Evolutionary conservation across 2,329 filamentous ascomycete genomes (phyloP).

Genomic region (Ophiostoma angusticollis): DNA sequence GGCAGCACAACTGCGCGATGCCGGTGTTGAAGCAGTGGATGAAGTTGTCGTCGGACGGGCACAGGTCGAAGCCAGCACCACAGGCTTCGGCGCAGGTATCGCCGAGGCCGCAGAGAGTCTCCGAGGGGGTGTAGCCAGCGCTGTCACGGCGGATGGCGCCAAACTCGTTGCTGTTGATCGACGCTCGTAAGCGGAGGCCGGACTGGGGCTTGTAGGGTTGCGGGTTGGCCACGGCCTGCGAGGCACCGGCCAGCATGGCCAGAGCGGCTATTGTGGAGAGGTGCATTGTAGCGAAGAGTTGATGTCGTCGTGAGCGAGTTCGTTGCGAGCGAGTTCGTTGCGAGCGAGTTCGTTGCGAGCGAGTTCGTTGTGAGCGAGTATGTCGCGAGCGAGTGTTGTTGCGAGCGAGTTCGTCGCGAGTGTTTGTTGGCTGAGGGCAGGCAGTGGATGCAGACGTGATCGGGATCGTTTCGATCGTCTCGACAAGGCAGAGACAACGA

Average conservation of each 20-base stretch:
- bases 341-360: background rate
- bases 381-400: no score
- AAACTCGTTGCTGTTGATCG: conserved; percentile 23
- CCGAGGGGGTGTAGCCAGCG: conserved; percentile 35
- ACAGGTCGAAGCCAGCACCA: conserved; percentile 36
- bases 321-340: background rate
- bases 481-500: no score
- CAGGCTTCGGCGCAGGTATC: conserved; percentile 43
- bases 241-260: conserved; percentile 29
- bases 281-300: conserved; percentile 25
- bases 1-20: conserved; percentile 43
- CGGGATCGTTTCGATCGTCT: no score
- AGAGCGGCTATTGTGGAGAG: conserved; percentile 29
- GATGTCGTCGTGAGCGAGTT: background rate
- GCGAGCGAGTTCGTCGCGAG: background rate
- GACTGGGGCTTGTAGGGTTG: conserved; percentile 22
- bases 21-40: conserved; percentile 46
- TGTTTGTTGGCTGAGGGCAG: no score
- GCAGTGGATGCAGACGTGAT: no score
- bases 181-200: conserved; percentile 23
- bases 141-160: conserved; percentile 31
- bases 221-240: conserved; percentile 21
- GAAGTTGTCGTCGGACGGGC: conserved; percentile 33
- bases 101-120: conserved; percentile 35
- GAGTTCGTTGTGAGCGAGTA: background rate